phyloP scores from a whole-genome alignment of 179 eudicot genomes.

The Beta macrorhiza region DNA sequence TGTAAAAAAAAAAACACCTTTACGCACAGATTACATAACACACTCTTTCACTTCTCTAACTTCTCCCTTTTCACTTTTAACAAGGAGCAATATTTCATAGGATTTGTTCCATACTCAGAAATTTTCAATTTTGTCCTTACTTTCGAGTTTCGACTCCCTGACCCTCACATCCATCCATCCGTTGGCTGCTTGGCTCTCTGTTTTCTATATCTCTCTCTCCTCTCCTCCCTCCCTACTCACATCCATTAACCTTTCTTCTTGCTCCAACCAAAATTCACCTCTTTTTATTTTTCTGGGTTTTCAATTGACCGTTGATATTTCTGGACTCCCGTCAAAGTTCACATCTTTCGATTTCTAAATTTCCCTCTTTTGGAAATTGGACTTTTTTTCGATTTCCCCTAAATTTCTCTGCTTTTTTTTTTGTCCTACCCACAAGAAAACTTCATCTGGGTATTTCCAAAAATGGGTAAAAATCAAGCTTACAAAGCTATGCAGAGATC shows the following conservation, averaged over 20 bases:
- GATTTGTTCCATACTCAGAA: too few species aligned
- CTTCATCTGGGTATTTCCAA: slow-evolving; percentile 32
- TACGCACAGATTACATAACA: too few species aligned
- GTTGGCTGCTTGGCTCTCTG: slow-evolving; percentile 1
- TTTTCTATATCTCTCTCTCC: neutral
- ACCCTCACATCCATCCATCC: neutral
- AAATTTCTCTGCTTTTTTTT: slow-evolving; percentile 2
- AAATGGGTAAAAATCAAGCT: slow-evolving; percentile 84
- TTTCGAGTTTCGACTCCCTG: too few species aligned
- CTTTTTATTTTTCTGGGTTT: neutral
- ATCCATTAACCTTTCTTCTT: slow-evolving; percentile 8
- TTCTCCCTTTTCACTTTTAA: too few species aligned
- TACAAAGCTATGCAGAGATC: slow-evolving; percentile 87
- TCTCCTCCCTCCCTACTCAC: neutral
- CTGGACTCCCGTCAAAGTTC: neutral
- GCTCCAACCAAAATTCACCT: slow-evolving; percentile 16
- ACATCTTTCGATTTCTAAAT: neutral
- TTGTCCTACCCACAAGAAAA: neutral
- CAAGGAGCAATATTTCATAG: too few species aligned
- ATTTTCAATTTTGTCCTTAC: too few species aligned
- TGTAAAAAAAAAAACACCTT: too few species aligned
- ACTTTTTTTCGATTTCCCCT: slow-evolving; percentile 11
- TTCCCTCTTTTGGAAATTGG: slow-evolving; percentile 13
- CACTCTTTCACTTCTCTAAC: too few species aligned
- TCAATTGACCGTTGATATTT: slow-evolving; percentile 15